phyloP scores from a whole-genome alignment of 208 protist species.

The Histomonas meleagridis region DNA sequence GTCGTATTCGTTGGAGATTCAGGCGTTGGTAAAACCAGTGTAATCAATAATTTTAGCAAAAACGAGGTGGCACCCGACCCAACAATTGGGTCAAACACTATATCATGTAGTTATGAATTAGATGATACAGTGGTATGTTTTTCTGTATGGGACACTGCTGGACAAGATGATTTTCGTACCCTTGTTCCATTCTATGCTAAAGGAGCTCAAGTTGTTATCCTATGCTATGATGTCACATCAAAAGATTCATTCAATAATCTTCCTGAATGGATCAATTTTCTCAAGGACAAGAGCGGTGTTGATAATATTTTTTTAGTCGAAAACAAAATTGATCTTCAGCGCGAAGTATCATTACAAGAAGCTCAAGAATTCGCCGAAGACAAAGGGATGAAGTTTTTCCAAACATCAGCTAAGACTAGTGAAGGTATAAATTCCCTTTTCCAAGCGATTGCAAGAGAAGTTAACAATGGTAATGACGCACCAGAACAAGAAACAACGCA shows the following conservation, averaged over 20 bases:
- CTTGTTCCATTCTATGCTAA: not conserved
- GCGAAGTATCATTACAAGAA: not conserved
- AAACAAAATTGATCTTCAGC: constrained; percentile 9
- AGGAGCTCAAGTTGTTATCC: not conserved
- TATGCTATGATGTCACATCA: not conserved
- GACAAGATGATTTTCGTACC: not conserved
- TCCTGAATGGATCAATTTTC: not conserved
- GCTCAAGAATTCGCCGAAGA: not conserved
- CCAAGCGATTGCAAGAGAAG: no score
- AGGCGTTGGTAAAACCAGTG: not conserved
- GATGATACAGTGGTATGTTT: not conserved
- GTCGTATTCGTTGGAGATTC: not conserved
- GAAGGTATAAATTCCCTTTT: no score
- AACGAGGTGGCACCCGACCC: not conserved
- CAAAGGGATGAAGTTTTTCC: not conserved
- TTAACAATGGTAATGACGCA: no score
- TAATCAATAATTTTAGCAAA: not conserved
- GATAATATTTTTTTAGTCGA: not conserved
- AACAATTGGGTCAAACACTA: not conserved
- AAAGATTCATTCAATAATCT: not conserved
- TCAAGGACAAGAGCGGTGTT: not conserved
- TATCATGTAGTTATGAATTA: not conserved
- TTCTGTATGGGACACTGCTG: not conserved
- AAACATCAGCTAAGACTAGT: no score
- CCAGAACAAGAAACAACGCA: no score